Percentiles rank a stretch among this genome's conserved stretches.
These are phyloP conservation scores for Ceratobasidium sp. DNA, from an alignment of 1,284 basidiomycete genomes.

Conservation along the genomic window DNA sequence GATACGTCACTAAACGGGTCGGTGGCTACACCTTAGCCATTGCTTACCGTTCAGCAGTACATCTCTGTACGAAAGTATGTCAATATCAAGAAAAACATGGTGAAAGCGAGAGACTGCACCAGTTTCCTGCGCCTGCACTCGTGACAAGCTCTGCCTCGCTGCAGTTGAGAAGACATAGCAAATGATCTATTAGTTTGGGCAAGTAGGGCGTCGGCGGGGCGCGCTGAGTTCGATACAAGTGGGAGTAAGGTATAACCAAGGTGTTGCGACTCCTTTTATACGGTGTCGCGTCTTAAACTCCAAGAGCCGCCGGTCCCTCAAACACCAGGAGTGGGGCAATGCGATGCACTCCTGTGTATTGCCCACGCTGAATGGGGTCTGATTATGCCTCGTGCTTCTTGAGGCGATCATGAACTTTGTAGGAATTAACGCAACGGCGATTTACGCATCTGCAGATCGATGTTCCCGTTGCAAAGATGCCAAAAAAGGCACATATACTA, in stretches of 20 bases:
- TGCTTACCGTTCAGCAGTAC: conserved; percentile 31
- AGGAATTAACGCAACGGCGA: conserved; percentile 1
- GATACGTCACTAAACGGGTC: background rate
- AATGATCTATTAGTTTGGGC: background rate
- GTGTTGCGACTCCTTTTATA: conserved; percentile 11
- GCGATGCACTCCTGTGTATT: conserved; percentile 20
- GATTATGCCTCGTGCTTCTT: conserved; percentile 11
- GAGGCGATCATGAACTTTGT: conserved; percentile 11
- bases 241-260: background rate
- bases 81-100: background rate
- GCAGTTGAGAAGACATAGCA: conserved; percentile 25
- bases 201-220: too few relatives aligned
- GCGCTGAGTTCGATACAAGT: background rate
- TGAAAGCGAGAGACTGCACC: background rate
- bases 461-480: background rate
- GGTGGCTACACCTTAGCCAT: background rate
- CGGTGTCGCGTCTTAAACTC: background rate
- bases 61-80: conserved; percentile 14
- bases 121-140: conserved; percentile 31
- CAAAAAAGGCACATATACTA: conserved; percentile 1
- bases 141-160: conserved; percentile 28
- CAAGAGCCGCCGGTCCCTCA: background rate
- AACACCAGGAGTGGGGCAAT: conserved; percentile 2
- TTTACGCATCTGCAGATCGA: conserved; percentile 2
- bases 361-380: conserved; percentile 18